These are phyloP conservation scores for Saksenaea oblongispora DNA, from an alignment of 371 early-diverging fungal genomes.

Conservation along the genomic window DNA sequence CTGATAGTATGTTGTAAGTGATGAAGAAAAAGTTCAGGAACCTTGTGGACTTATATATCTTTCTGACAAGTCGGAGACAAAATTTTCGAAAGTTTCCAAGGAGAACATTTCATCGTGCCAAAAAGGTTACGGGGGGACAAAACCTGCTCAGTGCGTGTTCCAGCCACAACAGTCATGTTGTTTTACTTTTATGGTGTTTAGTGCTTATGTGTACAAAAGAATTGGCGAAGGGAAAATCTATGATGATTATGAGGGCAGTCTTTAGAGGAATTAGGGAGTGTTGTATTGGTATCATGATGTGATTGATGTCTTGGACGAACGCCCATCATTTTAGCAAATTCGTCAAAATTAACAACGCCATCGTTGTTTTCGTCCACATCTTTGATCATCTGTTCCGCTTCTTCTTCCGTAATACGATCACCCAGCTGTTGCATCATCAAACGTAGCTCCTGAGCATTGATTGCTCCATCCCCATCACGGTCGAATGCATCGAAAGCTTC, in stretches of 20 bases:
- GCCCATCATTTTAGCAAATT: constrained; percentile 48
- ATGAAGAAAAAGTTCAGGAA: background rate
- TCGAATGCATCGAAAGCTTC: constrained; percentile 53
- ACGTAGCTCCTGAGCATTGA: constrained; percentile 37
- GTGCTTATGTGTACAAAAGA: constrained; percentile 25
- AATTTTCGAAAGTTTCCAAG: background rate
- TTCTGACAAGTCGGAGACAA: background rate
- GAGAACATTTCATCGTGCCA: constrained; percentile 1
- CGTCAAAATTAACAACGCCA: constrained; percentile 44
- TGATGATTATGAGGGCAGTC: constrained; percentile 25
- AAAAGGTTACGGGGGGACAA: background rate
- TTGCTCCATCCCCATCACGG: constrained; percentile 40
- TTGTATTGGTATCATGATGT: background rate
- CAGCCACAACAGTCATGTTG: constrained; percentile 1
- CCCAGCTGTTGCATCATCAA: constrained; percentile 53
- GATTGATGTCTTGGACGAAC: constrained; percentile 12
- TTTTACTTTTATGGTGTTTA: constrained; percentile 1
- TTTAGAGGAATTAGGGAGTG: background rate
- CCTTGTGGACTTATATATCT: background rate
- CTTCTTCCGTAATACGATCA: constrained; percentile 33
- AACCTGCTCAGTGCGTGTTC: background rate
- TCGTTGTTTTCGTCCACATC: constrained; percentile 47
- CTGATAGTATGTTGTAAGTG: background rate
- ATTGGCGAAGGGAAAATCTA: constrained; percentile 28
- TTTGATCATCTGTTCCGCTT: constrained; percentile 36